phyloP scores from a whole-genome alignment of 768 basidiomycete genomes.

The Hericium rajendrae region DNA sequence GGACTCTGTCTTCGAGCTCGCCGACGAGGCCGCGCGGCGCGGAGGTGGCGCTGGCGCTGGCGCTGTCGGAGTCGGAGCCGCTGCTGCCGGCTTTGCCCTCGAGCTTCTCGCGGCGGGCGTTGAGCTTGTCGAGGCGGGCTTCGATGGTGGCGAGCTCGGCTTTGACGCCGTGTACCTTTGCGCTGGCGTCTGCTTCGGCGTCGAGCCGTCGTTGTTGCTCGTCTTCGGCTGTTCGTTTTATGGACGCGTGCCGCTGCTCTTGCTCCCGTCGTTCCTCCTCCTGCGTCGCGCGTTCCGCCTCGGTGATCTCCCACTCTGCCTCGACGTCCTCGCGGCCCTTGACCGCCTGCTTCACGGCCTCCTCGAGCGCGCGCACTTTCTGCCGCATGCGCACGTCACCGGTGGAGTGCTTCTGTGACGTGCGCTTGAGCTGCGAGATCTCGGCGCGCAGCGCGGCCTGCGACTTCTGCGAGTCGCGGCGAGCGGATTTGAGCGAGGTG shows the following conservation, averaged over 20 bases:
- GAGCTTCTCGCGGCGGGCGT: constrained; percentile 54
- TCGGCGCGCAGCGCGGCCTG: constrained; percentile 75
- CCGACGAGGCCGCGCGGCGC: constrained; percentile 31
- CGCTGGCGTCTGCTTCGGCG: constrained; percentile 37
- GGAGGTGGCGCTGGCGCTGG: not conserved
- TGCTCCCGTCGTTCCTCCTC: constrained; percentile 16
- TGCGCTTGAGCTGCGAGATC: constrained; percentile 75
- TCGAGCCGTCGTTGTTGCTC: constrained; percentile 15
- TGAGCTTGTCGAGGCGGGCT: constrained; percentile 54
- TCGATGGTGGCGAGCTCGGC: constrained; percentile 30
- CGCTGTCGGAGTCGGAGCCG: not conserved
- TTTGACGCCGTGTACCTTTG: constrained; percentile 28
- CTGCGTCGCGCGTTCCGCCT: constrained; percentile 20
- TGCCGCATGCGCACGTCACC: constrained; percentile 77
- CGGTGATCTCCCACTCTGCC: constrained; percentile 28
- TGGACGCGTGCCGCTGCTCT: constrained; percentile 18
- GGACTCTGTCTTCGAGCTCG: constrained; percentile 61
- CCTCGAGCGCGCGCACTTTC: constrained; percentile 80
- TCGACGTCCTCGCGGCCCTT: constrained; percentile 40
- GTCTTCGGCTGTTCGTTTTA: constrained; percentile 5
- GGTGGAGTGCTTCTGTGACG: constrained; percentile 68
- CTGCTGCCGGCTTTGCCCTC: constrained; percentile 27
- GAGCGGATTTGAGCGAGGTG: constrained; percentile 61
- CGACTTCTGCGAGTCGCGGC: constrained; percentile 76
- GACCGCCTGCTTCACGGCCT: constrained; percentile 69